A percentile compares a stretch with the other conserved stretches of the same genome.
Conservation (phyloP, 805 yeast species). For the Hanseniaspora vineae region DNA sequence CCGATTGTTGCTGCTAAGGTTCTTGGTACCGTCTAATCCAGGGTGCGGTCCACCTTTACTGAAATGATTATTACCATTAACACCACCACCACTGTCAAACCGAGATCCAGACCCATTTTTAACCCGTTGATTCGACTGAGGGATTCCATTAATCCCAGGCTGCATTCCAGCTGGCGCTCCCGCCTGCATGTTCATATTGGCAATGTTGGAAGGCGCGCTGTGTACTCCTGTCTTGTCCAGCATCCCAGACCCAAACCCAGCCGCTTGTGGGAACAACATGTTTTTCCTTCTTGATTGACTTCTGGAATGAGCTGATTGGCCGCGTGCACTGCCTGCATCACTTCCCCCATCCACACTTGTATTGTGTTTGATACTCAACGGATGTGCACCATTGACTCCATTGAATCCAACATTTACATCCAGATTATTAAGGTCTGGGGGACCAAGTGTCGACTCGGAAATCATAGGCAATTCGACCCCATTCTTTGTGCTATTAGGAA, state of each 20-base stretch:
- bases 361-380: background rate
- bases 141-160: no score
- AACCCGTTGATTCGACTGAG: background rate
- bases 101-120: background rate
- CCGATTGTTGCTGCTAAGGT: conserved; percentile 2
- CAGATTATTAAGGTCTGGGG: no score
- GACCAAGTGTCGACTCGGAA: no score
- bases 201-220: no score
- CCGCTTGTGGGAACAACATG: background rate
- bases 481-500: no score
- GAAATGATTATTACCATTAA: background rate
- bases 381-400: background rate
- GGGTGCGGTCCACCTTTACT: no score
- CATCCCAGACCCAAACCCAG: no score
- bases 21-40: background rate
- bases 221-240: no score
- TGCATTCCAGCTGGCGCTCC: no score
- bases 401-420: background rate
- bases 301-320: background rate
- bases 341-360: background rate
- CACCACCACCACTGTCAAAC: background rate
- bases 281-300: conserved; percentile 1
- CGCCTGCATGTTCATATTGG: no score
- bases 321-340: conserved; percentile 1
- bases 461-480: no score